Evolutionary conservation across 2,329 filamentous ascomycete genomes (phyloP).

Genomic region (Colletotrichum sp.): DNA sequence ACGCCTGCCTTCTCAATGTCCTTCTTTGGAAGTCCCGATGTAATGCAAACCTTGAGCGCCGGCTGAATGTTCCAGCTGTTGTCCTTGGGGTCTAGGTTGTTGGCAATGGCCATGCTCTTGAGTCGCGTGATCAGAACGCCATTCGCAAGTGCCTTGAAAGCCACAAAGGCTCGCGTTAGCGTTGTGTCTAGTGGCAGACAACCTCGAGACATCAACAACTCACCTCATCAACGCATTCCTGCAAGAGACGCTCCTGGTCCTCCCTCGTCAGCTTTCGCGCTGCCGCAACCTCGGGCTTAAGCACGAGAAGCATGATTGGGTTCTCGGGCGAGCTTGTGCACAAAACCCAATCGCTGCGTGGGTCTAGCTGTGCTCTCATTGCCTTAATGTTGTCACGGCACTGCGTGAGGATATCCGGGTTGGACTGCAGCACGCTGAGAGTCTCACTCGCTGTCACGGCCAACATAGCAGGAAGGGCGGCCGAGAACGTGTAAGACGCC

Average conservation of each 20-base stretch:
- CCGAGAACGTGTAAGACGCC: slow-evolving; percentile 93
- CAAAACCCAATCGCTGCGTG: slow-evolving; percentile 89
- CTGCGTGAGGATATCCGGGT: slow-evolving; percentile 79
- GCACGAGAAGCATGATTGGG: slow-evolving; percentile 80
- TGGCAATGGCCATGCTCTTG: slow-evolving; percentile 75
- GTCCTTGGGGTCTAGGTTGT: slow-evolving; percentile 70
- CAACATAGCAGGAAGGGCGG: slow-evolving; percentile 89
- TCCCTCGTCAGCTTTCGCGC: slow-evolving; percentile 70
- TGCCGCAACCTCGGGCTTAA: slow-evolving; percentile 84
- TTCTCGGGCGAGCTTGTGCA: slow-evolving; percentile 86
- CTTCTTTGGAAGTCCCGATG: slow-evolving; percentile 86
- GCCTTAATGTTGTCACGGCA: slow-evolving; percentile 86
- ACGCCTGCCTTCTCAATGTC: slow-evolving; percentile 94
- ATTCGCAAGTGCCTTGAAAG: slow-evolving; percentile 76
- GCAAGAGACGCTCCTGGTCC: slow-evolving; percentile 84
- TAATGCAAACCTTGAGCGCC: slow-evolving; percentile 90
- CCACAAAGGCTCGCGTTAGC: background rate
- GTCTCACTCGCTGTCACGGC: slow-evolving; percentile 97
- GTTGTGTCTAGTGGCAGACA: background rate
- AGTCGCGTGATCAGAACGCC: slow-evolving; percentile 88
- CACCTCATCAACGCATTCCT: slow-evolving; percentile 97
- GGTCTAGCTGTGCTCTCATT: slow-evolving; percentile 88
- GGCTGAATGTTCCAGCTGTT: slow-evolving; percentile 74
- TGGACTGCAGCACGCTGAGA: slow-evolving; percentile 82
- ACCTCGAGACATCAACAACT: slow-evolving; percentile 29